Evolutionary conservation across 352 stramenopile genomes (phyloP), one percentile per base, ranked within the genome.

Genomic region (Phytophthora agathidicida): DNA sequence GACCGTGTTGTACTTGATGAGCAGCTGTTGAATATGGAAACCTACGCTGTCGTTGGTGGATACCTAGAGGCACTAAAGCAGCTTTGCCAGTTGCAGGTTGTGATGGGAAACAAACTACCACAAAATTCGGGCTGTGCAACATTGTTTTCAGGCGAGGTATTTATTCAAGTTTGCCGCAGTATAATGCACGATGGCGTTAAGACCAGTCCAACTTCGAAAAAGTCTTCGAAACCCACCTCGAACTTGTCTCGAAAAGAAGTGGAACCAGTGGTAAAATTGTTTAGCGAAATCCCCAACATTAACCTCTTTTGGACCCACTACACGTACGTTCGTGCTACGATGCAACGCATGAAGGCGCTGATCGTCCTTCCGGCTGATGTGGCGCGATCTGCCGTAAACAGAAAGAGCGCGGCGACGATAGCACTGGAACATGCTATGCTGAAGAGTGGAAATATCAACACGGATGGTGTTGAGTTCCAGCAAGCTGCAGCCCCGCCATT

Each of bases 111-210:
- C 39, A 78, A 70, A 24, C 17, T 64, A 16, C 65, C 72, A 14
- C 38, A 44, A 17, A 72, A 62, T n/a, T 52, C 46, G 3, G 71
- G 66, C 20, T 91, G 80, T 48, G 49, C 58, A 24, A 84, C 68
- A 13, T 66, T 86, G 33, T 91, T 90, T 41, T 91, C 80, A 7
- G 63, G 76, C 6, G 82, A 90, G 52, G 67, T 89, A 20, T 90
- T 89, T 48, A 32, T 86, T n/a, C 60, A 65, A 19, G 71, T 89
- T 2, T 90, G 74, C 17, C 45, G 71, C 1, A 66, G 73, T 20
- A 46, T 86, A 13, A 52, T 76, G 31, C 46, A 59, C 13, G 23
- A 45, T 38, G 27, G n/a, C 36, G 19, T 42, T 8, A 60, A 62
- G 3, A 47, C 43, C 0, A 46, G 32, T 5, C 5, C 10, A 56